Base-by-base conservation (phyloP, 148 eudicot species). In the Arbutus unedo region DNA sequence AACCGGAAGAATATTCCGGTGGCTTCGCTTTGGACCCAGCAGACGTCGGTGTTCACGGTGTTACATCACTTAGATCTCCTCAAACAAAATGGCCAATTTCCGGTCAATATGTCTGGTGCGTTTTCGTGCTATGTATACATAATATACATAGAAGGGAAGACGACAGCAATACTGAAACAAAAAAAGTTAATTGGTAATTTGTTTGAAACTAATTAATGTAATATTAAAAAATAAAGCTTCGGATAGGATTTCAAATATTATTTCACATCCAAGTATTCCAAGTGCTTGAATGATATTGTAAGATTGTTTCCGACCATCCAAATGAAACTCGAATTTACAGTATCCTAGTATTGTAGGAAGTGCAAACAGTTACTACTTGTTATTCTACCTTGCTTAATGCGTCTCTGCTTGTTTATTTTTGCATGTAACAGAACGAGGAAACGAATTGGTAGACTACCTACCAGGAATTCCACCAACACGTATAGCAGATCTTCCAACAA, bases 401-500 rank as follows among this genome's bases (percentile, higher is more conserved):
- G 21, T 60, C 25, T 62, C 8, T 8, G 3, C 77, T 74, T 49
- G 9, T 15, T 66, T 48, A 15, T 75, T 50, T 75, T 10, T 13
- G 50, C 21, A 56, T 14, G 0, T 72, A 7, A 72, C 48, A 88
- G 93, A 81, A 14, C 70, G 82, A 74, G 91, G 89, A 70, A 77
- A 84, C 5, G 91, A 89, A 73, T 62, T 60, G 14, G 84, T 92
- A 47, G 85, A 91, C 60, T 92, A 89, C 77, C 85, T 93, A 19
- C 95, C 92, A 3, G 93, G 95, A 14, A 83, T 91, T 45, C 85
- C 93, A 48, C 72, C 93, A 16, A 87, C 88, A 16, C 85, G 90
- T 2, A 74, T 89, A 3, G 85, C 78, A 6, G 91, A 93, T 72
- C 82, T 91, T 79, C 90, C 93, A 38, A 74, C 91, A 60, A 21